Base-by-base conservation (phyloP, 108 stramenopile genomes). In the Cyclostephanos invisitatus region DNA sequence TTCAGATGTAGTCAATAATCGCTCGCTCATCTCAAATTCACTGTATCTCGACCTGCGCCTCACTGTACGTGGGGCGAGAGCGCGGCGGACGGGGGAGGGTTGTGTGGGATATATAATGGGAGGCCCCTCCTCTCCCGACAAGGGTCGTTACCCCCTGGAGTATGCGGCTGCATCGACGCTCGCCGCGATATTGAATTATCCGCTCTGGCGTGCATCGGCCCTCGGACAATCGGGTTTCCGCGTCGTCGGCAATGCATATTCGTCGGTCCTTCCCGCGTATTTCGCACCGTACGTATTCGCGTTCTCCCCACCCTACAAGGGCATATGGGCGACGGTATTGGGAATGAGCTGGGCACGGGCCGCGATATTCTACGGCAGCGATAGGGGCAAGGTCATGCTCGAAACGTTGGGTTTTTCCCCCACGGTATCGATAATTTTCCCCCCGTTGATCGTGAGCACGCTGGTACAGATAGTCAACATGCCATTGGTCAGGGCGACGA, bases 301-400 rank as follows among this genome's bases (percentile, higher is more conserved):
- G 17, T 88, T 99, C 67, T 62, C 85, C 24, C 97, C 97, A 18
- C 98, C 98, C 8, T 99, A 97, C 81, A 94, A 95, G 64, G 98
- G 98, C 21, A 78, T 94, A 40, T 35, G 83, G 1, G 97, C 95
- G 3, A 96, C 95, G 10, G 85, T 98, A 1, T 62, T 82, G 70
- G 97, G 98, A 46, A 98, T 99, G 97, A 96, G 96, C 11, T 99
- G 97, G 96, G 98, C 98, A 8, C 83, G 98, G 24, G 96, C 96
- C 1, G 91, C 96, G 5, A 99, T 99, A 44, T 99, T 99, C 74
- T 98, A 84, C 61, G 92, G 97, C 12, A 87, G 85, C 51, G 98
- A 99, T 79, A 56, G 62, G 38, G 97, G 97, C 7, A 89, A 90
- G 61, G 83, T 85, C 18, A n/a, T 72, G 2, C 46, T 96, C 24